A percentile compares a stretch with the other conserved stretches of the same genome.
phyloP scores from a whole-genome alignment of 305 asterid genomes.

The Ajuga reptans region DNA sequence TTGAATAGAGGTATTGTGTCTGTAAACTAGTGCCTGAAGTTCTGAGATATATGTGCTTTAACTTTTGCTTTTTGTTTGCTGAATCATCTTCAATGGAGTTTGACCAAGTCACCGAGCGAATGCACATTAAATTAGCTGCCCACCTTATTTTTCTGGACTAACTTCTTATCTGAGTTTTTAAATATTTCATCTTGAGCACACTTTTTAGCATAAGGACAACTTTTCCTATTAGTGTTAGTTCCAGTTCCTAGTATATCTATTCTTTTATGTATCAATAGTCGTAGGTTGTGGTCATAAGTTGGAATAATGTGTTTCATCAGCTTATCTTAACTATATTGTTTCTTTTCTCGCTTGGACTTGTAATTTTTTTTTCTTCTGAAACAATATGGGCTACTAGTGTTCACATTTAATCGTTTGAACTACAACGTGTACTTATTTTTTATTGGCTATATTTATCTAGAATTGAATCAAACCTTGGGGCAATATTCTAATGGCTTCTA shows the following conservation, averaged over 20 bases:
- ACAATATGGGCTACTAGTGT: neutral
- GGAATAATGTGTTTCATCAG: no score
- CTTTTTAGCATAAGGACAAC: no score
- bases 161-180: constrained; percentile 14
- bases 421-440: neutral
- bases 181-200: neutral
- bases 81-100: constrained; percentile 37
- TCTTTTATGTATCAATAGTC: no score
- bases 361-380: neutral
- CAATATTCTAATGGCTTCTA: constrained; percentile 18
- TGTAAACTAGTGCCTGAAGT: constrained; percentile 47
- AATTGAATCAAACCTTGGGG: neutral
- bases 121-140: constrained; percentile 31
- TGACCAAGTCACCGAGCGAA: constrained; percentile 54
- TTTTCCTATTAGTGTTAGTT: no score
- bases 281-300: no score
- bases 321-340: no score
- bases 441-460: no score
- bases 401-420: neutral
- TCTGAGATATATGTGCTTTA: constrained; percentile 43
- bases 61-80: constrained; percentile 40
- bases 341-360: neutral
- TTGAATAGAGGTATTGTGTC: neutral
- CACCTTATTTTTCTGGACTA: constrained; percentile 48
- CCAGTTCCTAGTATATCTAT: no score